These are phyloP conservation scores for Lecanicillium sp. DNA, from an alignment of 2,329 filamentous ascomycete species.

Conservation along the genomic window DNA sequence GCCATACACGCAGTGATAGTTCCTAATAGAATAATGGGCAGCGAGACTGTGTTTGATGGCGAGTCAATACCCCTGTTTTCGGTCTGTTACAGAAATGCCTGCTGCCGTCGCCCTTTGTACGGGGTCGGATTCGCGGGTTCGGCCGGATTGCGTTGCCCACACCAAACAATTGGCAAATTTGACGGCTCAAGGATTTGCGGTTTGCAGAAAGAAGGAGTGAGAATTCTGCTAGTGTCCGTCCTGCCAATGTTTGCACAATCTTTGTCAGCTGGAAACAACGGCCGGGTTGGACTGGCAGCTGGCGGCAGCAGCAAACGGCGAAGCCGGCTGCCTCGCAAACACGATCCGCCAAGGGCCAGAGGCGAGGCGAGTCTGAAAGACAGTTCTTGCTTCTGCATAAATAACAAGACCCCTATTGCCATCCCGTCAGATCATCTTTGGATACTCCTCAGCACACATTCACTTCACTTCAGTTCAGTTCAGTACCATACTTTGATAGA, in stretches of 20 bases:
- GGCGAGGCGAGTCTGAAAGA: background rate
- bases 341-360: background rate
- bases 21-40: too few relatives aligned
- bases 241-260: slow-evolving; percentile 9
- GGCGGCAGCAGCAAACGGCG: slow-evolving; percentile 11
- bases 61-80: too few relatives aligned
- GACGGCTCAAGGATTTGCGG: background rate
- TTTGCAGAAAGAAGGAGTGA: slow-evolving; percentile 4
- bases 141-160: background rate
- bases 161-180: slow-evolving; percentile 1
- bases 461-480: slow-evolving; percentile 7
- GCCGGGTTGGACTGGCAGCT: background rate
- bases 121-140: slow-evolving; percentile 3
- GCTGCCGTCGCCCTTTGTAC: background rate
- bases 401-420: background rate
- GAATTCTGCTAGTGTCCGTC: background rate
- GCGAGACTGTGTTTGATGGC: too few relatives aligned
- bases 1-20: too few relatives aligned
- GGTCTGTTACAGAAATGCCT: background rate
- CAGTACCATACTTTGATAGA: slow-evolving; percentile 9
- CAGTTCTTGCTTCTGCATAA: slow-evolving; percentile 10
- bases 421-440: background rate
- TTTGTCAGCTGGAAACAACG: slow-evolving; percentile 11
- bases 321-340: slow-evolving; percentile 6
- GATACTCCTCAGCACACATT: slow-evolving; percentile 6